These are phyloP conservation scores for Combretum micranthum DNA, from an alignment of 345 rosid species.

Conservation along the genomic window DNA sequence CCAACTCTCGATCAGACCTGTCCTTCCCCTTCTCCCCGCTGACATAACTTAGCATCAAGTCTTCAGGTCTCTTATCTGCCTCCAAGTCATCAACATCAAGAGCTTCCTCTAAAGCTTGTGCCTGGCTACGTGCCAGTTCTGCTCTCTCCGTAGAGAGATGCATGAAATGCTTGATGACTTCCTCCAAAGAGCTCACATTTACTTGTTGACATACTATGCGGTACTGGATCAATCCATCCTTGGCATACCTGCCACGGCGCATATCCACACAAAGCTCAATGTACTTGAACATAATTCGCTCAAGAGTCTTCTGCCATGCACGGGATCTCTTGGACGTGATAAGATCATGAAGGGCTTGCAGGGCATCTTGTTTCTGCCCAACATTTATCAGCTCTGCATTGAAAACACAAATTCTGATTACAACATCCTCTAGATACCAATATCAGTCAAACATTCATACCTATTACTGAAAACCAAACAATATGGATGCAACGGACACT, in stretches of 20 bases:
- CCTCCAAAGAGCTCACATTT: slow-evolving; percentile 90
- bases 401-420: slow-evolving; percentile 1
- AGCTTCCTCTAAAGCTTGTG: slow-evolving; percentile 92
- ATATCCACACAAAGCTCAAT: slow-evolving; percentile 94
- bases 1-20: slow-evolving; percentile 95
- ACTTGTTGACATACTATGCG: slow-evolving; percentile 96
- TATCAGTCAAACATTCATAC: neutral
- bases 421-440: neutral
- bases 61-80: slow-evolving; percentile 96
- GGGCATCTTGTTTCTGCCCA: slow-evolving; percentile 96
- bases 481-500: neutral
- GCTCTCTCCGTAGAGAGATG: slow-evolving; percentile 96
- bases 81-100: slow-evolving; percentile 99
- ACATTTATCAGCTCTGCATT: slow-evolving; percentile 84
- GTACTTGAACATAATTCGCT: slow-evolving; percentile 91
- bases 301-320: slow-evolving; percentile 93
- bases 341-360: slow-evolving; percentile 83
- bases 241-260: slow-evolving; percentile 88
- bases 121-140: slow-evolving; percentile 92
- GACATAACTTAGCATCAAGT: slow-evolving; percentile 94
- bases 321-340: slow-evolving; percentile 89
- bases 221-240: slow-evolving; percentile 94
- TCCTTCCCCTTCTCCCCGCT: slow-evolving; percentile 99
- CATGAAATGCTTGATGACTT: slow-evolving; percentile 94
- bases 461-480: neutral